phyloP scores from a whole-genome alignment of 2,329 filamentous ascomycete genomes.

The Penicillium palitans region DNA sequence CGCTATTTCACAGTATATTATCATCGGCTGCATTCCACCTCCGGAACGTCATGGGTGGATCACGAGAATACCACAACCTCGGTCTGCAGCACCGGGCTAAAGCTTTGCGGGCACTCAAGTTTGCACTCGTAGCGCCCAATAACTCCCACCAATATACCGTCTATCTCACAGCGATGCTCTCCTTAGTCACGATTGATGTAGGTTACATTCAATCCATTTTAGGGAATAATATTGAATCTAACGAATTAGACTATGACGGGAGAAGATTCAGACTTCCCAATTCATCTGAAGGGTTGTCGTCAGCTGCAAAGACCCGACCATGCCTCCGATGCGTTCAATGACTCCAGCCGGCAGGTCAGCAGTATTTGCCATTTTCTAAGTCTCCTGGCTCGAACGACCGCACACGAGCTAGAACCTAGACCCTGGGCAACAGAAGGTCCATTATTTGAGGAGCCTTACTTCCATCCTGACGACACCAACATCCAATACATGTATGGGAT shows the following conservation, averaged over 20 bases:
- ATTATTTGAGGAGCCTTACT: conserved; percentile 3
- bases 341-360: conserved; percentile 17
- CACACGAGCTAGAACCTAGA: conserved; percentile 9
- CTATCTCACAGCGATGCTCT: conserved; percentile 21
- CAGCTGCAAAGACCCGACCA: conserved; percentile 8
- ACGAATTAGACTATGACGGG: conserved; percentile 15
- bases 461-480: conserved; percentile 6
- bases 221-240: not conserved
- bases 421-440: not conserved
- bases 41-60: conserved; percentile 7
- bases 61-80: conserved; percentile 1
- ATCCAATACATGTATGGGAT: conserved; percentile 25
- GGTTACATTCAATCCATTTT: not conserved
- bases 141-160: conserved; percentile 10
- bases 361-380: conserved; percentile 23
- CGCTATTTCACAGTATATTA: conserved; percentile 13
- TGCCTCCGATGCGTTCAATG: not conserved
- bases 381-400: conserved; percentile 20
- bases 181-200: conserved; percentile 24
- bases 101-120: conserved; percentile 8
- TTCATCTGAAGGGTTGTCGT: conserved; percentile 20
- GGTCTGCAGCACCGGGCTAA: conserved; percentile 11
- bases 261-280: conserved; percentile 25
- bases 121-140: not conserved
- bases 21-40: conserved; percentile 17